A percentile compares a stretch with the other conserved stretches of the same genome.
Conservation (phyloP, 148 eudicot genomes). For the Polygonum aviculare region DNA sequence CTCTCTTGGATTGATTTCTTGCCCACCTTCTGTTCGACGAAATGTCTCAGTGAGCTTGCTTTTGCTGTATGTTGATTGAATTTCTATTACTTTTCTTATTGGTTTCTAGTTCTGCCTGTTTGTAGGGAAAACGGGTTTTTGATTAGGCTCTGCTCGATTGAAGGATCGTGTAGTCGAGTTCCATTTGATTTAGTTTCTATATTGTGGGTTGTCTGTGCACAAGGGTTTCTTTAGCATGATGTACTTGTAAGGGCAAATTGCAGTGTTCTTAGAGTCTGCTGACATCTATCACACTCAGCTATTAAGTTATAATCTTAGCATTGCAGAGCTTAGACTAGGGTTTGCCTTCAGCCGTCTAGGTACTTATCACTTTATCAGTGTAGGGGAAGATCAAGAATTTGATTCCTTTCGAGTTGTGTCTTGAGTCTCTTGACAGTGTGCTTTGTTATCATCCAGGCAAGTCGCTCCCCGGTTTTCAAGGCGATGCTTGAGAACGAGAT, state of each 20-base stretch:
- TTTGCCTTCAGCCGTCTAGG: not conserved
- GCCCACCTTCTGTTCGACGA: conserved; percentile 21
- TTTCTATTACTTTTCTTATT: not conserved
- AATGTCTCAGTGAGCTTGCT: conserved; percentile 13
- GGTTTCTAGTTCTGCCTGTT: not conserved
- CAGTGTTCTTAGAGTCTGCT: too few species aligned
- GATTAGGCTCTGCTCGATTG: not conserved
- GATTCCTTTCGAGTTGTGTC: not conserved
- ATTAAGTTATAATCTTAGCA: not conserved
- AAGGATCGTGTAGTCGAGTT: not conserved
- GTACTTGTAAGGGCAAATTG: not conserved
- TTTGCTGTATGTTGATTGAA: not conserved
- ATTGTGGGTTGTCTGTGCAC: not conserved
- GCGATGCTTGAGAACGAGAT: conserved; percentile 87
- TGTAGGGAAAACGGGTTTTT: not conserved
- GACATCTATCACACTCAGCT: not conserved
- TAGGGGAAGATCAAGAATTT: not conserved
- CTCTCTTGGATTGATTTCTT: not conserved
- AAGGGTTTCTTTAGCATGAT: not conserved
- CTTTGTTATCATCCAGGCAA: conserved; percentile 30
- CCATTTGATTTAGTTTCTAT: not conserved
- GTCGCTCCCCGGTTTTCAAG: conserved; percentile 81
- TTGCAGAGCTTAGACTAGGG: not conserved
- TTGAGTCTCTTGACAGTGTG: not conserved
- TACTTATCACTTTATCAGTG: too few species aligned